These are phyloP conservation scores for Falciphora oryzae DNA, from an alignment of 2,329 filamentous ascomycete species.

Conservation along the genomic window DNA sequence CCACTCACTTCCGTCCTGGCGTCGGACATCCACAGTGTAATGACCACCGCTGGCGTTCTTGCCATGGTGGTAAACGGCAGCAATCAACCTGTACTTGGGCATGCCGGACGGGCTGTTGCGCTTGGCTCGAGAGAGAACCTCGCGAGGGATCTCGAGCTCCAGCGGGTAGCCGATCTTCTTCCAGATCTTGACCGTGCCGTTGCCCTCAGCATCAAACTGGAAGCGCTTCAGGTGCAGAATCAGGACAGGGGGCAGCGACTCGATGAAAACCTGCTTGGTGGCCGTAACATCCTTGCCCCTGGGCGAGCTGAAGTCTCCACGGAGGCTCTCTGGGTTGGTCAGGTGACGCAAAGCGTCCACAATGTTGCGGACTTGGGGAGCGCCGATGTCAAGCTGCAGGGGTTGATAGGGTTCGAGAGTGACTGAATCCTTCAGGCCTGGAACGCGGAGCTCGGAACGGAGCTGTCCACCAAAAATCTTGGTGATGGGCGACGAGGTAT, in stretches of 20 bases:
- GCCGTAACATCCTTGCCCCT: slow-evolving; percentile 71
- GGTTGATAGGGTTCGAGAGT: slow-evolving; percentile 92
- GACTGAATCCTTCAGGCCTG: slow-evolving; percentile 83
- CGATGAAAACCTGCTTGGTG: slow-evolving; percentile 93
- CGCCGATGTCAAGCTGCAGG: slow-evolving; percentile 88
- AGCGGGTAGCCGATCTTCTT: slow-evolving; percentile 95
- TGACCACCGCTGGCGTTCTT: slow-evolving; percentile 95
- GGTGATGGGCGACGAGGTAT: slow-evolving; percentile 74
- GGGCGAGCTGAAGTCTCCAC: slow-evolving; percentile 76
- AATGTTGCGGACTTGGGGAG: slow-evolving; percentile 81
- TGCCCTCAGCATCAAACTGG: slow-evolving; percentile 80
- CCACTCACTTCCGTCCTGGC: slow-evolving; percentile 94
- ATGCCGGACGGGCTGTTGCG: slow-evolving; percentile 63
- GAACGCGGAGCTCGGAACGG: slow-evolving; percentile 81
- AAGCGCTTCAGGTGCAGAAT: slow-evolving; percentile 97
- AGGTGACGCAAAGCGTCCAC: slow-evolving; percentile 82
- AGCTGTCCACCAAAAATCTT: slow-evolving; percentile 93
- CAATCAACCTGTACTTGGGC: slow-evolving; percentile 79
- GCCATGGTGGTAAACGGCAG: slow-evolving; percentile 94
- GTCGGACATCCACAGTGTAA: slow-evolving; percentile 94
- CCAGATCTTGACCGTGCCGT: slow-evolving; percentile 93
- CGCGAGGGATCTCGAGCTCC: slow-evolving; percentile 87
- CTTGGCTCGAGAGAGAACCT: slow-evolving; percentile 75
- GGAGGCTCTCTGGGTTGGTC: slow-evolving; percentile 76
- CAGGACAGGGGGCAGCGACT: slow-evolving; percentile 82